A percentile compares a stretch with the other conserved stretches of the same genome.
Conservation (phyloP, 768 basidiomycete species). For the Tylopilus rubrobrunneus region DNA sequence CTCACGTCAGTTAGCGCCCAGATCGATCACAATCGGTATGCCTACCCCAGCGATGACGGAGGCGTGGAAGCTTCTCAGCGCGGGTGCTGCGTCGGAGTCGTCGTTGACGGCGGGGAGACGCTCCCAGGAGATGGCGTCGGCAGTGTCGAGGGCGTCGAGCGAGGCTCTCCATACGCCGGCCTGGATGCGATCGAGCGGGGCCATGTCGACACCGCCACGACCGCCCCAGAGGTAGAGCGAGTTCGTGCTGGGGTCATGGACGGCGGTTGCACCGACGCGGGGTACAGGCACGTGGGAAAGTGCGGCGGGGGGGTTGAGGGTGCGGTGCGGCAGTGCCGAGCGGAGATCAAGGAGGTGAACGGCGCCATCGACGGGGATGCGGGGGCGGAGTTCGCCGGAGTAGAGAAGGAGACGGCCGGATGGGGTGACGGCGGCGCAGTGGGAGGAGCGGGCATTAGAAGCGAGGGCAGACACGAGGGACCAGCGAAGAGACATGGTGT, state of each 20-base stretch:
- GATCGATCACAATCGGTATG: slow-evolving; percentile 5
- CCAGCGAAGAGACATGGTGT: slow-evolving; percentile 24
- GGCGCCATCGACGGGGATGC: slow-evolving; percentile 38
- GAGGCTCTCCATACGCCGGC: slow-evolving; percentile 30
- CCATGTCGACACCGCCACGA: slow-evolving; percentile 39
- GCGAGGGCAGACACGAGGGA: slow-evolving; percentile 20
- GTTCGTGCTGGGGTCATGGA: slow-evolving; percentile 14
- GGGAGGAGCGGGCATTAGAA: slow-evolving; percentile 38
- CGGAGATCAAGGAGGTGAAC: slow-evolving; percentile 27
- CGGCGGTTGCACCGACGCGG: slow-evolving; percentile 22
- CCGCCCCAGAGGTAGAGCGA: slow-evolving; percentile 45
- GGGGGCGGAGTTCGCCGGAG: slow-evolving; percentile 42
- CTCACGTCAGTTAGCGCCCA: no score
- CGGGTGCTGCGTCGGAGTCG: slow-evolving; percentile 28
- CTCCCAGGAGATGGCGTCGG: slow-evolving; percentile 30
- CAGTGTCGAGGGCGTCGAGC: slow-evolving; percentile 2
- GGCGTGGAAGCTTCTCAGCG: slow-evolving; percentile 35
- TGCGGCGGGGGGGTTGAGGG: slow-evolving; percentile 14
- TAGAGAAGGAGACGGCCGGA: slow-evolving; percentile 34
- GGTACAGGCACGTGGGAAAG: slow-evolving; percentile 8
- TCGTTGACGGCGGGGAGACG: slow-evolving; percentile 24
- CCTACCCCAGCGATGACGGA: slow-evolving; percentile 29
- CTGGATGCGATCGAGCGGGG: slow-evolving; percentile 25
- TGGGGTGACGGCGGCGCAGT: slow-evolving; percentile 32
- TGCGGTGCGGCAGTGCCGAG: slow-evolving; percentile 11